These are phyloP conservation scores for Middelhovenomyces tepae DNA, from an alignment of 805 yeast genomes.

Conservation along the genomic window DNA sequence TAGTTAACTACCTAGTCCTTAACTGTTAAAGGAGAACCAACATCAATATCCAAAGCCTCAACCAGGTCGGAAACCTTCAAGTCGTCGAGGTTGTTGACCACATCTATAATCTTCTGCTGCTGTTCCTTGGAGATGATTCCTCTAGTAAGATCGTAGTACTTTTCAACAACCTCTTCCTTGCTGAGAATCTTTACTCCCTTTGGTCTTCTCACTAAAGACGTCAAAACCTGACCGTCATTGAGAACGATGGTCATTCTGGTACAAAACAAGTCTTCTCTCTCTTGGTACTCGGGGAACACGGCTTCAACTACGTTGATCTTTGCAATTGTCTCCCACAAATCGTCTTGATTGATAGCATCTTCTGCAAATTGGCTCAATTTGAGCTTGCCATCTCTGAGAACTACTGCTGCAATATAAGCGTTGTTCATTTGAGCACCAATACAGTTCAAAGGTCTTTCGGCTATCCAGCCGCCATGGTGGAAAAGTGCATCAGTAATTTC, in stretches of 20 bases:
- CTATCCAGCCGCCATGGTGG: constrained; percentile 10
- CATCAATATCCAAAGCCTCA: too few relatives aligned
- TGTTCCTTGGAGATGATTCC: constrained; percentile 6
- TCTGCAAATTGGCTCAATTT: constrained; percentile 6
- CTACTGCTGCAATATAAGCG: constrained; percentile 10
- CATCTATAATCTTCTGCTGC: constrained; percentile 4
- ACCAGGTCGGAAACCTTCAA: too few relatives aligned
- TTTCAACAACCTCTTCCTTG: constrained; percentile 4
- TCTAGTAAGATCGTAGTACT: constrained; percentile 4
- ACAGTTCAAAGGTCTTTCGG: constrained; percentile 7
- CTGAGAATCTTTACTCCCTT: constrained; percentile 8
- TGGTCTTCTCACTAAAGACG: constrained; percentile 3
- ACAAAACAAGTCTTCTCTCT: constrained; percentile 3
- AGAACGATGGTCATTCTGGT: constrained; percentile 5
- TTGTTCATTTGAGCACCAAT: constrained; percentile 13
- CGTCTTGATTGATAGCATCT: constrained; percentile 5
- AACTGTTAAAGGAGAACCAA: too few relatives aligned
- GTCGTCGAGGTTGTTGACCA: constrained; percentile 3
- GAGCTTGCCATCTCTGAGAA: constrained; percentile 10
- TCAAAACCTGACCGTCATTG: background rate
- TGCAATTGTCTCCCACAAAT: constrained; percentile 9
- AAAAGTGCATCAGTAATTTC: constrained; percentile 10
- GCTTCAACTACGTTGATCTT: constrained; percentile 9
- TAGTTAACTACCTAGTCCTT: too few relatives aligned
- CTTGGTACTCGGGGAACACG: constrained; percentile 4